phyloP scores from a whole-genome alignment of 2,329 filamentous ascomycete species.

The Fusarium hainanense region DNA sequence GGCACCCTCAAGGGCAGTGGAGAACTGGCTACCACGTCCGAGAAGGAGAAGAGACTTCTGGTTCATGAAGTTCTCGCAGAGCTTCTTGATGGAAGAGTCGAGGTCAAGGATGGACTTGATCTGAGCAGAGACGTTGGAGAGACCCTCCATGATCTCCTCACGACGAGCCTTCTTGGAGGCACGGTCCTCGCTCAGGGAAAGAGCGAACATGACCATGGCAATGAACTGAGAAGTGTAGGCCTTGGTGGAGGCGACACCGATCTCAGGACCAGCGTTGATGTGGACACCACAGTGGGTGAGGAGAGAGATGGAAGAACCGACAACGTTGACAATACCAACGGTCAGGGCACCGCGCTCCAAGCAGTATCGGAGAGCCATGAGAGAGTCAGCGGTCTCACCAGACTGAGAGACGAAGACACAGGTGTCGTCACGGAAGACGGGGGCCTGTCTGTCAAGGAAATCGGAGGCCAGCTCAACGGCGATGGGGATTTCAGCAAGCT shows the following conservation, averaged over 20 bases:
- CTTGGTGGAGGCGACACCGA: constrained; percentile 98
- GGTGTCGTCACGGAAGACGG: constrained; percentile 99
- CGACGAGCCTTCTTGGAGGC: constrained; percentile 92
- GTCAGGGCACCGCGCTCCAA: constrained; percentile 96
- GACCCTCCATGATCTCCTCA: constrained; percentile 95
- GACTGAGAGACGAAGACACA: constrained; percentile 99
- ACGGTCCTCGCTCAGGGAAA: constrained; percentile 95
- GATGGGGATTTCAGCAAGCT: constrained; percentile 97
- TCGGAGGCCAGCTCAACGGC: constrained; percentile 96
- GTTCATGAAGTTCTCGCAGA: constrained; percentile 94
- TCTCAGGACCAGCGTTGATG: constrained; percentile 98
- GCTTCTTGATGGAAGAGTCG: constrained; percentile 91
- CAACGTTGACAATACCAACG: constrained; percentile 98
- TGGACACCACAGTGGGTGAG: constrained; percentile 99
- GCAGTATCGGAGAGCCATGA: constrained; percentile 97
- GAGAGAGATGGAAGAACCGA: constrained; percentile 97
- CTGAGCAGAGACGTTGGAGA: constrained; percentile 87
- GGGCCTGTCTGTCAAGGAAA: constrained; percentile 95
- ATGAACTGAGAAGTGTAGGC: constrained; percentile 99
- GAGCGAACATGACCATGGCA: constrained; percentile 99
- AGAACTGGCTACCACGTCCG: constrained; percentile 95
- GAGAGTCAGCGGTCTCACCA: constrained; percentile 96
- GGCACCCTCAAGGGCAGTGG: constrained; percentile 95
- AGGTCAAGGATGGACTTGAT: constrained; percentile 93
- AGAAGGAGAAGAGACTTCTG: constrained; percentile 96